Evolutionary conservation across 2,329 filamentous ascomycete genomes (phyloP).

Genomic region (Trichoderma sp.): DNA sequence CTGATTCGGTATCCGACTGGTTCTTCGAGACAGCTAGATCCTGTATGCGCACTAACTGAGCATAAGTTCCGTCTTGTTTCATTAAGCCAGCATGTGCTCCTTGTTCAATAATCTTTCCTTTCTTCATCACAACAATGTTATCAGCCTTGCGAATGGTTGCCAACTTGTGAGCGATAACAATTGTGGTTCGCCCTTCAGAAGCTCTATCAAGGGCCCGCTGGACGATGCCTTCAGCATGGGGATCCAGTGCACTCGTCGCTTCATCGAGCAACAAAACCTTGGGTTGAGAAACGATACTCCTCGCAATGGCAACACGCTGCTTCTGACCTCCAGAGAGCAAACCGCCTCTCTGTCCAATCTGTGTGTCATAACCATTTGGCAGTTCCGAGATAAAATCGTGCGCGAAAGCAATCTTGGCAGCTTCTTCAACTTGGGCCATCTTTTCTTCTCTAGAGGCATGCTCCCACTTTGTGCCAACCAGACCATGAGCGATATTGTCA

Average conservation of each 20-base stretch:
- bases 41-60: constrained; percentile 47
- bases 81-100: constrained; percentile 55
- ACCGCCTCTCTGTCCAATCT: constrained; percentile 61
- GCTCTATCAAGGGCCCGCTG: constrained; percentile 53
- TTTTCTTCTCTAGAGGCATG: constrained; percentile 41
- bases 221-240: constrained; percentile 46
- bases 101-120: constrained; percentile 57
- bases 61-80: constrained; percentile 47
- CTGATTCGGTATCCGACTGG: constrained; percentile 24
- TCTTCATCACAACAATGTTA: constrained; percentile 60
- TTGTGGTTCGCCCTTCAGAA: constrained; percentile 56
- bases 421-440: constrained; percentile 43
- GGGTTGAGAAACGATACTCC: constrained; percentile 42
- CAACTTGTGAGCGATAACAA: constrained; percentile 61
- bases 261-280: constrained; percentile 64
- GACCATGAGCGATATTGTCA: constrained; percentile 53
- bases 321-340: constrained; percentile 65
- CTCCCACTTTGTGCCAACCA: constrained; percentile 43
- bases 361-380: constrained; percentile 50
- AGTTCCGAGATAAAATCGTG: constrained; percentile 50
- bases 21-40: constrained; percentile 33
- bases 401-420: constrained; percentile 49
- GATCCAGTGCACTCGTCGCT: constrained; percentile 56
- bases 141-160: constrained; percentile 59
- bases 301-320: constrained; percentile 60